Evolutionary conservation across 2,329 filamentous ascomycete genomes (phyloP), one percentile per base, ranked within the genome.

Genomic region (Xylariaceae sp.): DNA sequence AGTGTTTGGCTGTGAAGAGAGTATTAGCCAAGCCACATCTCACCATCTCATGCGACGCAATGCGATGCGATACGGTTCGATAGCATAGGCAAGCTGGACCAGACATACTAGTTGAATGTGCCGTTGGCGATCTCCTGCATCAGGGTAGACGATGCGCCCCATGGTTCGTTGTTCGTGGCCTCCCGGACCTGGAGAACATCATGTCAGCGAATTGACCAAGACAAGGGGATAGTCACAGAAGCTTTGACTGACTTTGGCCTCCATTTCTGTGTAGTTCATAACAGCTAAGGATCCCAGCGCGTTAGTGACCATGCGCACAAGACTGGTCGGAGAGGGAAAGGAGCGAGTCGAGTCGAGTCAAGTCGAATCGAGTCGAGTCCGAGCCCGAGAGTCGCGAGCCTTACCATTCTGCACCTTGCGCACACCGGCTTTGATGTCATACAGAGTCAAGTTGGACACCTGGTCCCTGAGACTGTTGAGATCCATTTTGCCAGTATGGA

Each of bases 121-220:
- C 87, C 94, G 75, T 92, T 96, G 76, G 94, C 92, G 75, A 99
- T 99, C 77, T 99, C 94, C 77, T 97, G 92, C 92, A 97, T 96
- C 70, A 89, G 74, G 9, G 88, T 89, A 30, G 88, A 88, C 10
- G 88, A 89, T 54, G 88, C 86, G 65, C 92, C 94, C 94, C 94
- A 99, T 59, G 94, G 94, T 75, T 99, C 94, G 75, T 97, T 97
- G 78, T 99, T 99, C 44, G 94, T 99, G 35, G 94, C 94, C 81
- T 99, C 94, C 75, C 94, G 89, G 66, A 97, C 92, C 88, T 94
- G 68, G 58, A 51, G 49, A 45, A 57, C 50, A 52, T 45, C 53
- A 49, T 54, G 59, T 56, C 11, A 48, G 54, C 17, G 11, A 18
- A 45, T 56, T n/a, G 35, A 47, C 35, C 55, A 48, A 47, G 37